Evolutionary conservation across 352 stramenopile species (phyloP).

Genomic region (Pythium aquatile): DNA sequence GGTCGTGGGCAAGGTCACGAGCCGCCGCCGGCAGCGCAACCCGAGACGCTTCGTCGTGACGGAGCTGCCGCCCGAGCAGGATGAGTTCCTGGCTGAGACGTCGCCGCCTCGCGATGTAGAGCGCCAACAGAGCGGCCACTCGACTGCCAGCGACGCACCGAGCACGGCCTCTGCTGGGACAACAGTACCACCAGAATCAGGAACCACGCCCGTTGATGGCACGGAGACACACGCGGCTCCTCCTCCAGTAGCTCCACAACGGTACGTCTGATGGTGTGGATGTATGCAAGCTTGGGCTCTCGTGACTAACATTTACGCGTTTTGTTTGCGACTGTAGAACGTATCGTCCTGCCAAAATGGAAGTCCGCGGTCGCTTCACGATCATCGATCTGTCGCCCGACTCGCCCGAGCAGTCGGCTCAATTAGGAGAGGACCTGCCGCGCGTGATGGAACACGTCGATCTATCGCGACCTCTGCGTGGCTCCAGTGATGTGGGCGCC

Average conservation of each 20-base stretch:
- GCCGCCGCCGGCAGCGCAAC: constrained; percentile 43
- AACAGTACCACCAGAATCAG: background rate
- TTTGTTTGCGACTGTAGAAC: constrained; percentile 3
- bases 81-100: constrained; percentile 18
- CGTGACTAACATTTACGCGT: background rate
- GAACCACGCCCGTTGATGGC: background rate
- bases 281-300: too few species aligned
- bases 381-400: constrained; percentile 80
- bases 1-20: constrained; percentile 27
- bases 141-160: background rate
- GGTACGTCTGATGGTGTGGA: background rate
- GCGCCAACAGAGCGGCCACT: background rate
- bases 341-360: constrained; percentile 48
- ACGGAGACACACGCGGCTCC: background rate
- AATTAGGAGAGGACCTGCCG: constrained; percentile 28
- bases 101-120: constrained; percentile 1
- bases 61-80: constrained; percentile 52
- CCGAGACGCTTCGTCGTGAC: constrained; percentile 73
- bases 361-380: constrained; percentile 73
- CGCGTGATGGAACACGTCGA: constrained; percentile 29
- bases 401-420: constrained; percentile 34
- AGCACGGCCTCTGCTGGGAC: background rate
- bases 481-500: background rate
- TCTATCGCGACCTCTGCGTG: constrained; percentile 17
- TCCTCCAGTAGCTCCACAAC: background rate